Base-by-base conservation (phyloP, 2,329 filamentous ascomycete species). In the Colletotrichum liriopes region DNA sequence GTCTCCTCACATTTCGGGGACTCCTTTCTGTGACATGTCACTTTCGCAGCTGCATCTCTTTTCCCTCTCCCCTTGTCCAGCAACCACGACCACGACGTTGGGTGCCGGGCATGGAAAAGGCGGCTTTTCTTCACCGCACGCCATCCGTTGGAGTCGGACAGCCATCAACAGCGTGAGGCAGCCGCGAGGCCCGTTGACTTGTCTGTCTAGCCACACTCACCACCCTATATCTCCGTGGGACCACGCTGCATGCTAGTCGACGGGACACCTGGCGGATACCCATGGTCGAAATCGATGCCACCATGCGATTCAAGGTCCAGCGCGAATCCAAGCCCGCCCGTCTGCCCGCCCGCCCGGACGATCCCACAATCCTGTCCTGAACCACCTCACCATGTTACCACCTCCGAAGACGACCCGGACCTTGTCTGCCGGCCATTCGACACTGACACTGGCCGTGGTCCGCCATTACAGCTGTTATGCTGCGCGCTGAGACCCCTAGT, bases 1-100 rank as follows among this genome's bases (percentile, higher is more conserved):
- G 26, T 59, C 69, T 72, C 59, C 43, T 69, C 65, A n/a, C 69
- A 69, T 69, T 63, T 69, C 65, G 65, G 59, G 59, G 54, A 64
- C 65, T 37, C 59, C 59, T 64, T 45, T 59, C 16, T 41, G 47
- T 59, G 67, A 49, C 55, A 55, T 47, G 26, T 60, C 63, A 47
- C n/a, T 61, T 55, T 45, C 5, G 60, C 58, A 39, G 61, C 64
- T 69, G 65, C 37, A 59, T 52, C 52, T 59, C 23, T 52, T 32
- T 32, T 55, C 23, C 32, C 55, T 29, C 47, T 47, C 37, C 62
- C 62, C 43, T 47, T 32, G 23, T 41, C 61, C 63, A 60, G 32
- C 68, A 55, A 23, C 23, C 23, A 26, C 49, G 39, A n/a, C 32
- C 52, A 62, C 51, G 64, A 60, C 59, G 60, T 69, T 65, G 52